Base-by-base conservation (phyloP, 768 basidiomycete species). In the Naganishia antarctica region DNA sequence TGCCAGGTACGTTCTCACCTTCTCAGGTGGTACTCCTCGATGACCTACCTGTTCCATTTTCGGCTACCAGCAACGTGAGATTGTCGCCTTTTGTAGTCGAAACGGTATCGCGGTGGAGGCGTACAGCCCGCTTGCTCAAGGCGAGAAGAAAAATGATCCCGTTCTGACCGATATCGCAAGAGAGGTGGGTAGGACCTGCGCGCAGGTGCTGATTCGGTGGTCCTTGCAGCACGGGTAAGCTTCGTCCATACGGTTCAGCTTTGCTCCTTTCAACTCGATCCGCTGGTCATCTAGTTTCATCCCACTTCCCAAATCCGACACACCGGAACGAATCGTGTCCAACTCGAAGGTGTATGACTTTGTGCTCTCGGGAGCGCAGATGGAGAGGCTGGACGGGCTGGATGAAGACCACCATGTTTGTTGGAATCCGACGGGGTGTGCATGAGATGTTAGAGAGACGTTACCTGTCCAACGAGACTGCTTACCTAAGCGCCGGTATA, bases 221-320 rank as follows among this genome's bases (percentile, higher is more conserved):
- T 76, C 73, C 25, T 69, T 82, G 21, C 81, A 82, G 61, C 71
- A 74, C 48, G 80, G 79, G 75, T 85, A 66, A 43, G 73, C 57
- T 25, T 16, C 9, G 4, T 6, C 34, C n/a, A 58, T 21, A 4
- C 40, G 12, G 3, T n/a, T 4, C 37, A 40, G 37, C 37, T 41
- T 13, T 2, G 37, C 21, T n/a, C 7, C 7, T 7, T 9, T 16
- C 57, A 8, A n/a, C 46, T 21, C 7, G n/a, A 8, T 21, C n/a
- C n/a, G n/a, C 21, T 21, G 21, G n/a, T n/a, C n/a, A 28, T 15
- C 40, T 64, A 91, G 90, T 5, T 89, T 85, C 70, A 83, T 90
- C 0, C 89, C 90, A 0, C 83, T 97, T 5, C 89, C 90, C 4
- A 93, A 93, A 78, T 90, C 88, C 57, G 83, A 83, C 44, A 59